Base-by-base conservation (phyloP, 129 eudicot genomes). In the Artemisia annua region DNA sequence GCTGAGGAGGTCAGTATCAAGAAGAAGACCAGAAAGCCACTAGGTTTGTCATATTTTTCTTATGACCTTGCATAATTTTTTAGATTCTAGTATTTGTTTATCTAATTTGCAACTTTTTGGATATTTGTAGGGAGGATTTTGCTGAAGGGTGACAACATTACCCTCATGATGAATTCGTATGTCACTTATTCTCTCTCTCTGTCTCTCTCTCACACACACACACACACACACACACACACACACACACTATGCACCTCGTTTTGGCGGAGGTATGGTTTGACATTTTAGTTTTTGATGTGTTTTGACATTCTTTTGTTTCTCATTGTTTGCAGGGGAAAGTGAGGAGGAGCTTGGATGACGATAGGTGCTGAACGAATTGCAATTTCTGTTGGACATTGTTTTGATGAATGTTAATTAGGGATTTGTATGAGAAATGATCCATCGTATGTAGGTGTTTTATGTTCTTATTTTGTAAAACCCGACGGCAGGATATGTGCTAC, bases 1-100 rank as follows among this genome's bases (percentile, higher is more conserved):
- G 96, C 91, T n/a, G 96, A 89, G 83, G 96, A 89, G 81, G 85
- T 84, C 22, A 82, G 83, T 69, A 71, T 89, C 3, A 89, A 89
- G 82, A 89, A 86, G 81, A 89, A 89, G 63, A 89, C 81, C 81
- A 78, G 86, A 73, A 89, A 86, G 73, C 55, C 84, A 58, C 75
- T 89, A 60, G 96, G 95, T 88, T 51, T 16, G 83, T 74, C 15
- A 43, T 63, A 17, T 49, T 64, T 63, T 59, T 15, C 3, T 8
- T 14, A 0, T 57, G 55, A 35, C 44, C 44, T 35, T 46, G 67
- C 13, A 32, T 7, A 2, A 5, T 12, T 58, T 32, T 39, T 11
- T n/a, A 10, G 17, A 24, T 5, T 60, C 1, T 46, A 16, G n/a
- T 26, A 3, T 17, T 4, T 73, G 48, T 30, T n/a, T 61, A 22